A percentile compares a stretch with the other conserved stretches of the same genome.
Conservation (phyloP, 768 basidiomycete genomes). For the Agaricus blazei region DNA sequence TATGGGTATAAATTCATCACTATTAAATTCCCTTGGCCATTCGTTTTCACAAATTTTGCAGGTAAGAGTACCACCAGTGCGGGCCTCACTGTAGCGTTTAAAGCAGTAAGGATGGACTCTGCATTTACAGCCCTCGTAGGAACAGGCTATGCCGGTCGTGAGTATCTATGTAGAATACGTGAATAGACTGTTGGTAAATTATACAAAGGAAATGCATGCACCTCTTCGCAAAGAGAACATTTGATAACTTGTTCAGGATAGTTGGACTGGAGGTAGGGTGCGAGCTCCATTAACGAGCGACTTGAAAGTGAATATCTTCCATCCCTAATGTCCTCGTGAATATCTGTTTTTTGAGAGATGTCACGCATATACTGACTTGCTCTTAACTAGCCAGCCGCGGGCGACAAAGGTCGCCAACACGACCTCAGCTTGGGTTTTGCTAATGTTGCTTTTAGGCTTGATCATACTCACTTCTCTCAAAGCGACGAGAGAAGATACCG, state of each 20-base stretch:
- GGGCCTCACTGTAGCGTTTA: conserved; percentile 34
- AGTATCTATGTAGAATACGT: conserved; percentile 39
- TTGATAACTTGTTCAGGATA: conserved; percentile 69
- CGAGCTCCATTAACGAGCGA: conserved; percentile 70
- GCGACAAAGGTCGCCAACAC: conserved; percentile 78
- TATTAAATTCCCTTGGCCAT: conserved; percentile 54
- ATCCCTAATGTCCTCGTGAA: conserved; percentile 30
- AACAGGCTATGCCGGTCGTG: conserved; percentile 65
- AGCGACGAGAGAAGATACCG: conserved; percentile 72
- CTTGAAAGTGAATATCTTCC: conserved; percentile 74
- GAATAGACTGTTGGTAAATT: background rate
- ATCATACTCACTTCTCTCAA: conserved; percentile 62
- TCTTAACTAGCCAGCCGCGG: conserved; percentile 73
- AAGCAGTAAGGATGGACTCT: conserved; percentile 67
- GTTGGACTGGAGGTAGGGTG: conserved; percentile 64
- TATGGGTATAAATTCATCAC: conserved; percentile 44
- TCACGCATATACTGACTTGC: conserved; percentile 46
- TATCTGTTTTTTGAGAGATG: background rate
- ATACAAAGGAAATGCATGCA: conserved; percentile 21
- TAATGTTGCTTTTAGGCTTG: conserved; percentile 56
- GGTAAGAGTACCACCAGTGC: conserved; percentile 20
- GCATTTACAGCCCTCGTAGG: conserved; percentile 53
- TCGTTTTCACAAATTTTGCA: conserved; percentile 56
- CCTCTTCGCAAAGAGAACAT: conserved; percentile 72
- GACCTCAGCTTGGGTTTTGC: conserved; percentile 68